Percentiles rank a stretch among this genome's conserved stretches.
phyloP scores from a whole-genome alignment of 257 asterid genomes.

The Cruciata laevipes region DNA sequence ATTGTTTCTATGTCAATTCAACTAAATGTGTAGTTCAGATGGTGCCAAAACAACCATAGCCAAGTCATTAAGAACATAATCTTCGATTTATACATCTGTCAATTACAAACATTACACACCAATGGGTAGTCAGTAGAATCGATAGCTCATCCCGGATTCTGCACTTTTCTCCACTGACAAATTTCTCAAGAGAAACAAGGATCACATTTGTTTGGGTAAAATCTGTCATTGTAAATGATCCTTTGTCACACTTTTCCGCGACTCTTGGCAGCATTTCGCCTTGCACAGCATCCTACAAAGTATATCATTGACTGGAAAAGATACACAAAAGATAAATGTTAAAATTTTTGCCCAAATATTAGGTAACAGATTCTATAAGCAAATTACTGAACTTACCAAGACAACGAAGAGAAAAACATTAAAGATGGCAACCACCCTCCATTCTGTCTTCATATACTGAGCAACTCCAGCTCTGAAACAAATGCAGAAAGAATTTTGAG shows the following conservation, averaged over 20 bases:
- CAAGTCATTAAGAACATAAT: background rate
- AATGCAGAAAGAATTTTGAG: conserved; percentile 7
- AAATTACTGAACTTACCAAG: conserved; percentile 41
- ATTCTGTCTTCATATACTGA: conserved; percentile 87
- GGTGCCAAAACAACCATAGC: no score
- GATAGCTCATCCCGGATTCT: background rate
- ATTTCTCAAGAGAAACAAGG: conserved; percentile 2
- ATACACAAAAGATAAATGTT: background rate
- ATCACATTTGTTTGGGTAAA: background rate
- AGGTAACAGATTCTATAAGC: background rate
- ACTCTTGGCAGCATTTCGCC: conserved; percentile 62
- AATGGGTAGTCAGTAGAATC: background rate
- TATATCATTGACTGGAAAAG: conserved; percentile 53
- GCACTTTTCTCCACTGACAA: background rate
- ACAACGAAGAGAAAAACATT: conserved; percentile 64
- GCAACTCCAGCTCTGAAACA: conserved; percentile 87
- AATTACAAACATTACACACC: background rate
- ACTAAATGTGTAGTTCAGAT: no score
- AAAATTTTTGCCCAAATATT: background rate
- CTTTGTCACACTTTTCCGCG: conserved; percentile 39
- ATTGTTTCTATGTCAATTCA: no score
- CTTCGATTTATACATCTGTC: no score
- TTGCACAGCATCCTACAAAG: conserved; percentile 91
- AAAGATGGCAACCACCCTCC: conserved; percentile 92
- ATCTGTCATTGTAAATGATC: background rate